These are phyloP conservation scores for Adansonia gregorii DNA, from an alignment of 441 rosid species.

Conservation along the genomic window DNA sequence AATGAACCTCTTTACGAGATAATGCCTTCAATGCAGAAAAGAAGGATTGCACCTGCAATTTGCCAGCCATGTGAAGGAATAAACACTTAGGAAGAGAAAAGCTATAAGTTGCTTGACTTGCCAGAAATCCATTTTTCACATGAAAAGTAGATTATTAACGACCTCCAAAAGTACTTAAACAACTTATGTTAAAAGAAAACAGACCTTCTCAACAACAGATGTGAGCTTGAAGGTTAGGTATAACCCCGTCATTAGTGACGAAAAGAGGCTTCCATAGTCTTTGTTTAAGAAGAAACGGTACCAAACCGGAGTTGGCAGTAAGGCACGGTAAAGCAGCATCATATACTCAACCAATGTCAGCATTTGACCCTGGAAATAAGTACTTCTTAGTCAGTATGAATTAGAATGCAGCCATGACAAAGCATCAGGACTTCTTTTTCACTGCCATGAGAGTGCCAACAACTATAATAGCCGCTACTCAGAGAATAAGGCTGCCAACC, in stretches of 20 bases:
- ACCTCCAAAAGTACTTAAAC: not conserved
- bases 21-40: slow-evolving; percentile 71
- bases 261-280: slow-evolving; percentile 84
- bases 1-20: slow-evolving; percentile 71
- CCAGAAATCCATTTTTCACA: not conserved
- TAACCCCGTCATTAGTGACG: slow-evolving; percentile 75
- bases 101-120: not conserved
- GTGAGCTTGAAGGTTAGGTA: slow-evolving; percentile 83
- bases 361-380: slow-evolving; percentile 63
- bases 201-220: slow-evolving; percentile 78
- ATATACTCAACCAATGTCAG: slow-evolving; percentile 73
- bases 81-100: not conserved
- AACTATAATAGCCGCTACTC: not conserved
- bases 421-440: not conserved
- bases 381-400: slow-evolving; percentile 23
- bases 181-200: not conserved
- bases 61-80: not conserved
- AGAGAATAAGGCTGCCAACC: not conserved
- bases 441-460: not conserved
- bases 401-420: not conserved
- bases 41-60: slow-evolving; percentile 71
- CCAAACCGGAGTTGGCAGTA: slow-evolving; percentile 84
- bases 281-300: slow-evolving; percentile 82
- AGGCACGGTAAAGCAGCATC: slow-evolving; percentile 73
- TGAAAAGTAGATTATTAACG: slow-evolving; percentile 2